phyloP scores from a whole-genome alignment of 305 asterid genomes.

The Stenogyne calaminthoides region DNA sequence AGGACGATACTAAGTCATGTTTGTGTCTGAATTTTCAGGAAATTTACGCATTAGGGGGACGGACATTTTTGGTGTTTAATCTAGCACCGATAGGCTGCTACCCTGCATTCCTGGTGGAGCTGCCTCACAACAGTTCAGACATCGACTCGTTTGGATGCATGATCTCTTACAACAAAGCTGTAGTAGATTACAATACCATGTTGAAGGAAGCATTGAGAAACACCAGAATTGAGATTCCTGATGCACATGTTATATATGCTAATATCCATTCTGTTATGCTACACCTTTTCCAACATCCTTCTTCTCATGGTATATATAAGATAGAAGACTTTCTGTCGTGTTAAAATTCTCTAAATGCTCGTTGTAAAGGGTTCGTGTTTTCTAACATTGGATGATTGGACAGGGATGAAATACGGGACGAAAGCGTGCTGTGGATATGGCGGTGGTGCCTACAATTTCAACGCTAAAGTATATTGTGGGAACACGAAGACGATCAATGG shows the following conservation, averaged over 20 bases:
- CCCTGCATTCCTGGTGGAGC: conserved; percentile 65
- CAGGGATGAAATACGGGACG: conserved; percentile 68
- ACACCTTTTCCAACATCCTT: conserved; percentile 72
- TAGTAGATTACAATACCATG: conserved; percentile 59
- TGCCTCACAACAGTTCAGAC: conserved; percentile 61
- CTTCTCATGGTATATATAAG: conserved; percentile 53
- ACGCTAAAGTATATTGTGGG: conserved; percentile 57
- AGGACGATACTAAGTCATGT: neutral
- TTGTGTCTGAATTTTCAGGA: conserved; percentile 43
- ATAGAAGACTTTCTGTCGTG: neutral
- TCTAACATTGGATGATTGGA: conserved; percentile 6
- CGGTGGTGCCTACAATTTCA: conserved; percentile 64
- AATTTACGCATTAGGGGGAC: conserved; percentile 66
- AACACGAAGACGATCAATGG: conserved; percentile 54
- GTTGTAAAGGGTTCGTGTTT: neutral
- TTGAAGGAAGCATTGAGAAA: conserved; percentile 47
- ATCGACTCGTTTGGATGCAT: conserved; percentile 76
- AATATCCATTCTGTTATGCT: conserved; percentile 66
- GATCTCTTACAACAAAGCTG: conserved; percentile 71
- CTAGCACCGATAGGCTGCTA: conserved; percentile 90
- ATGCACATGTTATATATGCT: conserved; percentile 58
- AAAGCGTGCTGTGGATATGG: conserved; percentile 84
- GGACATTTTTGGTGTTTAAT: conserved; percentile 66
- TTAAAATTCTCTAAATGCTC: neutral
- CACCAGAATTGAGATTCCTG: conserved; percentile 43